Percentiles rank a stretch among this genome's conserved stretches.
phyloP scores from a whole-genome alignment of 2,329 filamentous ascomycete genomes.

The Hypoxylon sp. region DNA sequence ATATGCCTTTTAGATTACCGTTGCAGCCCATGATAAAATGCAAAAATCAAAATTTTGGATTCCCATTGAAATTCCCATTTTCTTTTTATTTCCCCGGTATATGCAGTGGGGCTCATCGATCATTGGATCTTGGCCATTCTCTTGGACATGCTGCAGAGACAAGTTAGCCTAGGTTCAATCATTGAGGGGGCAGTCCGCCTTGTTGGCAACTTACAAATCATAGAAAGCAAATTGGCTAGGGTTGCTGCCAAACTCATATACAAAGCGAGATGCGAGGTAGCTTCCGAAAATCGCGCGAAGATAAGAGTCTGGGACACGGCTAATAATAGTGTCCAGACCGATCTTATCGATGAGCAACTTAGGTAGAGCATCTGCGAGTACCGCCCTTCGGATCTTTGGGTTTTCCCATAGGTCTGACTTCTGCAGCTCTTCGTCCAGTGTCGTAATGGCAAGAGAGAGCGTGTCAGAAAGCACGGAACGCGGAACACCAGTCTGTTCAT shows the following conservation, averaged over 20 bases:
- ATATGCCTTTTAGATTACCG: slow-evolving; percentile 26
- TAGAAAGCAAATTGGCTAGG: slow-evolving; percentile 99
- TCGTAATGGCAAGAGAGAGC: slow-evolving; percentile 93
- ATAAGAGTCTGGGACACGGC: slow-evolving; percentile 91
- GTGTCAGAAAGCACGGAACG: slow-evolving; percentile 93
- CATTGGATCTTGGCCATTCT: slow-evolving; percentile 67
- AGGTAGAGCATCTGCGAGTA: slow-evolving; percentile 88
- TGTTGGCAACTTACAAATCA: slow-evolving; percentile 81
- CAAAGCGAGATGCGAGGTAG: slow-evolving; percentile 94
- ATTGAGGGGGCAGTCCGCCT: neutral
- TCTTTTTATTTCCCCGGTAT: slow-evolving; percentile 26
- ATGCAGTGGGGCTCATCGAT: slow-evolving; percentile 24
- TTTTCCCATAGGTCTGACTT: slow-evolving; percentile 93
- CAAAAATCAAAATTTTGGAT: slow-evolving; percentile 18
- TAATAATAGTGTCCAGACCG: slow-evolving; percentile 87
- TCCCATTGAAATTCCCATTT: slow-evolving; percentile 13
- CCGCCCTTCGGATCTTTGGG: slow-evolving; percentile 79
- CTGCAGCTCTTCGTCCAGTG: slow-evolving; percentile 95
- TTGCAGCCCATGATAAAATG: slow-evolving; percentile 21
- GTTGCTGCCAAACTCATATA: slow-evolving; percentile 93
- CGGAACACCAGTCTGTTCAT: slow-evolving; percentile 82
- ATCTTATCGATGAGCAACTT: slow-evolving; percentile 88
- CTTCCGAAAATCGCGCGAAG: slow-evolving; percentile 96
- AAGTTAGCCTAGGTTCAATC: slow-evolving; percentile 52
- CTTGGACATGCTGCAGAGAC: slow-evolving; percentile 71